Conservation (phyloP, 768 basidiomycete species). For the Sporobolomyces pararoseus region DNA sequence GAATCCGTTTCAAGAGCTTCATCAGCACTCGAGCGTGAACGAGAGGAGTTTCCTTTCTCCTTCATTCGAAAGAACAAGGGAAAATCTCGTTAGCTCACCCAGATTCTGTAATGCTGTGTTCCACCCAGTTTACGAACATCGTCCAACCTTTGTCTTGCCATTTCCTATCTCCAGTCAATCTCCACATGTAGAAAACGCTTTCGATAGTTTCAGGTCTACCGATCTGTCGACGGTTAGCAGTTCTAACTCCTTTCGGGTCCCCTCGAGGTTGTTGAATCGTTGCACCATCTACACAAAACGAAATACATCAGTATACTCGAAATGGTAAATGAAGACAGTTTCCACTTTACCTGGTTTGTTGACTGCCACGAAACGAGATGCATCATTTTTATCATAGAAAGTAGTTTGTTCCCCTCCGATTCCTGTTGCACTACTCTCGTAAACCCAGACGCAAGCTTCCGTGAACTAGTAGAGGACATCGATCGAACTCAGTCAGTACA, state of each 20-base stretch:
- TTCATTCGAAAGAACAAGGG: too few species aligned
- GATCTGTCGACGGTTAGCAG: slow-evolving; percentile 45
- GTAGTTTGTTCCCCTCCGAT: slow-evolving; percentile 39
- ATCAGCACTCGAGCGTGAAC: too few species aligned
- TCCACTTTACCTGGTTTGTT: background rate
- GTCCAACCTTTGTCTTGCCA: slow-evolving; percentile 54
- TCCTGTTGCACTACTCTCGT: slow-evolving; percentile 41
- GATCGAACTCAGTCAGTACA: background rate
- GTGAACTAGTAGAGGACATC: slow-evolving; percentile 44
- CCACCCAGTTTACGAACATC: slow-evolving; percentile 49
- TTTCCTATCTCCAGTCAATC: slow-evolving; percentile 51
- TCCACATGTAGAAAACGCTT: slow-evolving; percentile 50
- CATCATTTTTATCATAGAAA: slow-evolving; percentile 32
- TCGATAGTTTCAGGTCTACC: slow-evolving; percentile 54
- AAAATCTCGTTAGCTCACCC: too few species aligned
- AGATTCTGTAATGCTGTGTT: slow-evolving; percentile 29
- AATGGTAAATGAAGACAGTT: too few species aligned
- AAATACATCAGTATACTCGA: too few species aligned
- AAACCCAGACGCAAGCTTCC: slow-evolving; percentile 51
- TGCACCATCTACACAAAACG: too few species aligned
- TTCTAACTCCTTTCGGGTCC: slow-evolving; percentile 45
- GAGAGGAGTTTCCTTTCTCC: too few species aligned
- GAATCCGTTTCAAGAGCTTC: too few species aligned
- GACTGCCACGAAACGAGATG: slow-evolving; percentile 4
- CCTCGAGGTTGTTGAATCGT: slow-evolving; percentile 25